Conservation (phyloP, 768 basidiomycete species). For the Trametes sanguinea region DNA sequence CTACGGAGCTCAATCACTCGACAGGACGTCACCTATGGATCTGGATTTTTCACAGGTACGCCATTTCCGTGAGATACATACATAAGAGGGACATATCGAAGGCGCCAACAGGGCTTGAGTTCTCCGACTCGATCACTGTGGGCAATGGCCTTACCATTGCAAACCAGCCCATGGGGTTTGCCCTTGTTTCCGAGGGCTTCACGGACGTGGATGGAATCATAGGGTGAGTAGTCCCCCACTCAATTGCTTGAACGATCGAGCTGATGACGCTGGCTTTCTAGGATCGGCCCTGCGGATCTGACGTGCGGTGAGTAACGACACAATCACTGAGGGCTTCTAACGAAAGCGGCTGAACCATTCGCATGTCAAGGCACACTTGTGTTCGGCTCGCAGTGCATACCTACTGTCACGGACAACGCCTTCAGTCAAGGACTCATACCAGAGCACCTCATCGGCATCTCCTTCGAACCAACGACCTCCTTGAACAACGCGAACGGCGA, state of each 20-base stretch:
- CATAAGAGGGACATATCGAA: background rate
- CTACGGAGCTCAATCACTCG: too few species aligned
- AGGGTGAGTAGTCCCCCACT: constrained; percentile 24
- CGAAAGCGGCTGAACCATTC: too few species aligned
- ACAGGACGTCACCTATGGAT: constrained; percentile 46
- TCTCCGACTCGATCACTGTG: constrained; percentile 45
- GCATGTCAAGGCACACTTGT: too few species aligned
- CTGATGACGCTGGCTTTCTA: background rate
- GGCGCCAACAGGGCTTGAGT: constrained; percentile 9
- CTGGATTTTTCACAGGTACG: constrained; percentile 50
- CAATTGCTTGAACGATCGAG: background rate
- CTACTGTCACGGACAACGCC: constrained; percentile 41
- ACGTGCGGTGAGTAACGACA: constrained; percentile 26
- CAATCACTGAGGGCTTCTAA: background rate
- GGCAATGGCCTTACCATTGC: constrained; percentile 24
- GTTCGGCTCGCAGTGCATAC: constrained; percentile 21
- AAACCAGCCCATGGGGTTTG: constrained; percentile 42
- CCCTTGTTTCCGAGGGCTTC: constrained; percentile 29
- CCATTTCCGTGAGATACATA: background rate
- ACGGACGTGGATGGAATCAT: constrained; percentile 40
- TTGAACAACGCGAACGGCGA: constrained; percentile 22
- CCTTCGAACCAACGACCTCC: constrained; percentile 29
- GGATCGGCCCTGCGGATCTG: constrained; percentile 37
- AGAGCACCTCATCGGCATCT: constrained; percentile 35
- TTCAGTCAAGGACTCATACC: constrained; percentile 32